phyloP scores from a whole-genome alignment of 2,329 filamentous ascomycete genomes.

The Fusarium sp. region DNA sequence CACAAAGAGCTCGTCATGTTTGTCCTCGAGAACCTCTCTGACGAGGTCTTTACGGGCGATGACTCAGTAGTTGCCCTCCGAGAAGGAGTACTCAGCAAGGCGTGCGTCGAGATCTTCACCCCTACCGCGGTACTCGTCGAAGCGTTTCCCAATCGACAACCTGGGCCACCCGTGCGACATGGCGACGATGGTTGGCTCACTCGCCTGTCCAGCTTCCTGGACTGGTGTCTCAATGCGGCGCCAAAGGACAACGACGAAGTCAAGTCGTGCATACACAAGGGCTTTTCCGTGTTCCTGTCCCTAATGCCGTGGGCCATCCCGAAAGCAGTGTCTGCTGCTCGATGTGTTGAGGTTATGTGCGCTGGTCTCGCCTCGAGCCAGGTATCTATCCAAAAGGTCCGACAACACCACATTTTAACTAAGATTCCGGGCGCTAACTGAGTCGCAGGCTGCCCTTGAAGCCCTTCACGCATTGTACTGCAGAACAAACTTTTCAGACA shows the following conservation, averaged over 20 bases:
- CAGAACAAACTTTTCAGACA: constrained; percentile 77
- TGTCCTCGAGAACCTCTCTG: constrained; percentile 90
- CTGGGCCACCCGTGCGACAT: constrained; percentile 75
- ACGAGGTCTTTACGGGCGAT: constrained; percentile 93
- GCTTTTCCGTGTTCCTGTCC: constrained; percentile 80
- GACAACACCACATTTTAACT: no score
- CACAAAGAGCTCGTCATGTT: constrained; percentile 89
- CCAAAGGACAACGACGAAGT: constrained; percentile 74
- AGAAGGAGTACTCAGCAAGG: constrained; percentile 85
- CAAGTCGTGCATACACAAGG: constrained; percentile 78
- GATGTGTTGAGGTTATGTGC: constrained; percentile 77
- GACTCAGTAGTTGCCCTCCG: constrained; percentile 87
- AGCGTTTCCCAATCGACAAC: constrained; percentile 78
- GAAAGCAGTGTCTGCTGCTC: constrained; percentile 79
- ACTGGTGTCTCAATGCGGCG: constrained; percentile 76
- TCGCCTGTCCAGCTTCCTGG: constrained; percentile 79
- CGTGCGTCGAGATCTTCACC: constrained; percentile 94
- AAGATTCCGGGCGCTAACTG: constrained; percentile 17
- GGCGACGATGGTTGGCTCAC: constrained; percentile 89
- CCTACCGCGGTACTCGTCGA: constrained; percentile 80
- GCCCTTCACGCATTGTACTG: constrained; percentile 86
- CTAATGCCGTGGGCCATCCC: constrained; percentile 90
- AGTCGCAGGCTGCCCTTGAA: constrained; percentile 78
- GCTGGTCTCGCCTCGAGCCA: constrained; percentile 77
- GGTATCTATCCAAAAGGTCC: constrained; percentile 78